These are phyloP conservation scores for Raphanus hybrid DNA, from an alignment of 441 rosid genomes.

Conservation along the genomic window DNA sequence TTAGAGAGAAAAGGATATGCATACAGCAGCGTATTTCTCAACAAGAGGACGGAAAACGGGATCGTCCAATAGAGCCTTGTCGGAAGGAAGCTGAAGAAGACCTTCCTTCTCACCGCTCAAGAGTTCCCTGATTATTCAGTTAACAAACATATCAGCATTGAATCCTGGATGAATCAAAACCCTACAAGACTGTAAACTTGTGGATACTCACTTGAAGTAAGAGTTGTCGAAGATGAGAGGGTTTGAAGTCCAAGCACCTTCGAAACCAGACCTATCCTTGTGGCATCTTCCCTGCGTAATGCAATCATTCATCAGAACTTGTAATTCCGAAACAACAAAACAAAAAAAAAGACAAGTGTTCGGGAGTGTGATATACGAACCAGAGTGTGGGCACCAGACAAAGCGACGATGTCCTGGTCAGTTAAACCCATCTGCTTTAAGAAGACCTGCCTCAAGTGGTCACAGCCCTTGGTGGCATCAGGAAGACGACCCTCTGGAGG, in stretches of 20 bases:
- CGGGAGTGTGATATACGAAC: slow-evolving; percentile 44
- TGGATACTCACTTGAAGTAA: slow-evolving; percentile 74
- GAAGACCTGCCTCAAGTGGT: slow-evolving; percentile 84
- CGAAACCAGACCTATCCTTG: slow-evolving; percentile 97
- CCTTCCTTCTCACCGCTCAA: slow-evolving; percentile 87
- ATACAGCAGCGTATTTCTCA: slow-evolving; percentile 85
- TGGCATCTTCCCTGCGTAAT: slow-evolving; percentile 80
- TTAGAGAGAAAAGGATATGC: slow-evolving; percentile 1
- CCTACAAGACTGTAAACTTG: background rate
- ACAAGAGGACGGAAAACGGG: slow-evolving; percentile 84
- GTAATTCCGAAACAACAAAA: background rate
- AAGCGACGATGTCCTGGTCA: slow-evolving; percentile 87
- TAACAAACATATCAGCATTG: background rate
- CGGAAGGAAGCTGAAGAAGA: slow-evolving; percentile 76
- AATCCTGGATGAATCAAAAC: background rate
- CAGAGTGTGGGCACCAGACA: slow-evolving; percentile 97
- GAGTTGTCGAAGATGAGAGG: slow-evolving; percentile 91
- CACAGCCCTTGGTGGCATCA: slow-evolving; percentile 82
- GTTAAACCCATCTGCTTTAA: slow-evolving; percentile 76
- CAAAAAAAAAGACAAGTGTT: background rate
- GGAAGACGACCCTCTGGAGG: slow-evolving; percentile 98
- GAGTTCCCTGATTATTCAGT: slow-evolving; percentile 60
- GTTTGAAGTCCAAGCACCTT: slow-evolving; percentile 90
- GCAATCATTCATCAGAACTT: slow-evolving; percentile 1
- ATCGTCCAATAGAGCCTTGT: slow-evolving; percentile 77